These are phyloP conservation scores for Calonectria henricotiae DNA, from an alignment of 2,329 filamentous ascomycete species.

Conservation along the genomic window DNA sequence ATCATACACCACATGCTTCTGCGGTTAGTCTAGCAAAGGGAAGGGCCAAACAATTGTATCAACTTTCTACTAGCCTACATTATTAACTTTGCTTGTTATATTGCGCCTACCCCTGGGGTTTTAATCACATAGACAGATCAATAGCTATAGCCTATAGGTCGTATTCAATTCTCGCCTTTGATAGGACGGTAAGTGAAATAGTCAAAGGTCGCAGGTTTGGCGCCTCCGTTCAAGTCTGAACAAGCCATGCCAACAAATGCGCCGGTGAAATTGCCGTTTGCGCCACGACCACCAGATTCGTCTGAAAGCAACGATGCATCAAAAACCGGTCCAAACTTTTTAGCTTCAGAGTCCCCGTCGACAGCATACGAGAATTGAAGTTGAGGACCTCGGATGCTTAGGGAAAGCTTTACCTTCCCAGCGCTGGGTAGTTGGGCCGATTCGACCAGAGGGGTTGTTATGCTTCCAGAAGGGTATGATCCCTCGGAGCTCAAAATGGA, in stretches of 20 bases:
- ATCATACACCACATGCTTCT: no score
- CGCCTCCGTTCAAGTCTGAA: conserved; percentile 72
- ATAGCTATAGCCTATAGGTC: neutral
- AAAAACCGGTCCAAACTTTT: conserved; percentile 69
- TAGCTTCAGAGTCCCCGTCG: conserved; percentile 60
- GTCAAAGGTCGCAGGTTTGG: conserved; percentile 65
- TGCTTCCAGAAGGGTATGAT: conserved; percentile 69
- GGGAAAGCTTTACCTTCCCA: conserved; percentile 69
- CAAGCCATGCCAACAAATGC: conserved; percentile 73
- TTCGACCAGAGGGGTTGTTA: conserved; percentile 62
- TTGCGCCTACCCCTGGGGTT: no score
- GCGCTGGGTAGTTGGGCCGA: conserved; percentile 68
- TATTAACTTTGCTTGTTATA: no score
- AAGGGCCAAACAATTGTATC: no score
- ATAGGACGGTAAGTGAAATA: conserved; percentile 69
- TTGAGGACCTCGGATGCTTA: conserved; percentile 67
- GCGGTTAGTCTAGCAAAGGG: no score
- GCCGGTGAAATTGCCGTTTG: conserved; percentile 76
- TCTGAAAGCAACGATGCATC: conserved; percentile 75
- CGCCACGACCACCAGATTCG: conserved; percentile 72
- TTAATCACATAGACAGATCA: neutral
- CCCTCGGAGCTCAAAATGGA: conserved; percentile 72
- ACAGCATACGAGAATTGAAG: conserved; percentile 74
- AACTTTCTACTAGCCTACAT: no score
- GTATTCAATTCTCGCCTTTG: conserved; percentile 55